phyloP scores from a whole-genome alignment of 2,329 filamentous ascomycete genomes.

The Lachnellula hyalina region DNA sequence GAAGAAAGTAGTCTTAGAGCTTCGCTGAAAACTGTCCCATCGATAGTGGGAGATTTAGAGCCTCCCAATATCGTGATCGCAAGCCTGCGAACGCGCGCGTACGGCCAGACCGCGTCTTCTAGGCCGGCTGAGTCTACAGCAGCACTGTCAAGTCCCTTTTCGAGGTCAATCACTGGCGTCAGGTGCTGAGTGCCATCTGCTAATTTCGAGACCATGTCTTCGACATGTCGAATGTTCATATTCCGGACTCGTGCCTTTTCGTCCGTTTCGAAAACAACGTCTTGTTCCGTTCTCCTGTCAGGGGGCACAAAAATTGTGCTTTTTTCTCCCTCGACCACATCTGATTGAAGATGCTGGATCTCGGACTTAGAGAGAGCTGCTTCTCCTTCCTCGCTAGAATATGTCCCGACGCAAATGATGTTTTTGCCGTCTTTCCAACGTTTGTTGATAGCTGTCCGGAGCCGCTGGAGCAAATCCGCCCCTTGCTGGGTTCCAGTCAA shows the following conservation, averaged over 20 bases:
- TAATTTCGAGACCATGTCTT: slow-evolving; percentile 49
- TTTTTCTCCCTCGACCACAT: slow-evolving; percentile 42
- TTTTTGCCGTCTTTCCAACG: slow-evolving; percentile 66
- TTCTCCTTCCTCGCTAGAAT: slow-evolving; percentile 49
- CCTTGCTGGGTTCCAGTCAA: slow-evolving; percentile 66
- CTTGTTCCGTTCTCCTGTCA: slow-evolving; percentile 34
- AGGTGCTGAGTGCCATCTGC: slow-evolving; percentile 20
- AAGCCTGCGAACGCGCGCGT: slow-evolving; percentile 56
- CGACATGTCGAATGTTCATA: slow-evolving; percentile 61
- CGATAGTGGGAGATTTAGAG: slow-evolving; percentile 25
- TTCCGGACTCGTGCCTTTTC: slow-evolving; percentile 42
- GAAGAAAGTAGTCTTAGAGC: slow-evolving; percentile 38
- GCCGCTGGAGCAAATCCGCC: slow-evolving; percentile 59
- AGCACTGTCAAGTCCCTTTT: slow-evolving; percentile 23
- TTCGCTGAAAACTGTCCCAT: slow-evolving; percentile 31
- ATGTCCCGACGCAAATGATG: slow-evolving; percentile 77
- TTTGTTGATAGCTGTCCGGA: slow-evolving; percentile 67
- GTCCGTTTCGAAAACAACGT: slow-evolving; percentile 42
- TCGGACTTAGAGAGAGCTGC: slow-evolving; percentile 35
- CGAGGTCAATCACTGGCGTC: slow-evolving; percentile 19
- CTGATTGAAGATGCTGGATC: slow-evolving; percentile 39
- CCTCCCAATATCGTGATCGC: slow-evolving; percentile 43
- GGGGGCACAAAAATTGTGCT: slow-evolving; percentile 51
- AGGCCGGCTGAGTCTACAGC: slow-evolving; percentile 34
- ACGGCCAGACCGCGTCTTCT: slow-evolving; percentile 50